Evolutionary conservation across 2,329 filamentous ascomycete genomes (phyloP).

Genomic region (Trichothecium roseum): DNA sequence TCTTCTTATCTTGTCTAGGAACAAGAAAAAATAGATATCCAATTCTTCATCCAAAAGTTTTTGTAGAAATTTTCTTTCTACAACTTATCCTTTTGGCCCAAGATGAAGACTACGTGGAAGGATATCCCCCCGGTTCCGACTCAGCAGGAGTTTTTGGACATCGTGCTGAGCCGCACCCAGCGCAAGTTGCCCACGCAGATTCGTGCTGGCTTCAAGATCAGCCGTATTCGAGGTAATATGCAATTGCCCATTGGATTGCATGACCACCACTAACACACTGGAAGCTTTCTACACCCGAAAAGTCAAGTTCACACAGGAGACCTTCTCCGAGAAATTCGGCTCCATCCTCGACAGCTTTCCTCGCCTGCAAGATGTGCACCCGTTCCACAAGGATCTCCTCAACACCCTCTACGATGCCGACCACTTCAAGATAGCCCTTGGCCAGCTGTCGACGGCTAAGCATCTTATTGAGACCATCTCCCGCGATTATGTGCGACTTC

Average conservation of each 20-base stretch:
- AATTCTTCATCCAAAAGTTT: not conserved
- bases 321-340: constrained; percentile 86
- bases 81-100: too few relatives aligned
- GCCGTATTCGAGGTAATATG: constrained; percentile 61
- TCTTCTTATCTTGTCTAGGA: not conserved
- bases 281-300: constrained; percentile 89
- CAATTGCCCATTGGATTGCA: constrained; percentile 1
- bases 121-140: constrained; percentile 83
- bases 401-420: constrained; percentile 99
- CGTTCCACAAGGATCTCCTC: constrained; percentile 73
- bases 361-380: constrained; percentile 85
- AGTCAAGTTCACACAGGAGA: constrained; percentile 97
- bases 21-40: too few relatives aligned
- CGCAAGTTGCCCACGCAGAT: constrained; percentile 91
- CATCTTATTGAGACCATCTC: constrained; percentile 93
- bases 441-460: constrained; percentile 92
- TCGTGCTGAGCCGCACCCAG: constrained; percentile 89
- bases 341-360: constrained; percentile 90
- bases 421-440: constrained; percentile 93
- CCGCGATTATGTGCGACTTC: constrained; percentile 85
- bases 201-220: constrained; percentile 87
- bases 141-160: constrained; percentile 93
- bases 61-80: too few relatives aligned
- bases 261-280: constrained; percentile 1
- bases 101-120: constrained; percentile 56